phyloP scores from a whole-genome alignment of 1,139 yeast species.

The Magnusiomyces fungicola region DNA sequence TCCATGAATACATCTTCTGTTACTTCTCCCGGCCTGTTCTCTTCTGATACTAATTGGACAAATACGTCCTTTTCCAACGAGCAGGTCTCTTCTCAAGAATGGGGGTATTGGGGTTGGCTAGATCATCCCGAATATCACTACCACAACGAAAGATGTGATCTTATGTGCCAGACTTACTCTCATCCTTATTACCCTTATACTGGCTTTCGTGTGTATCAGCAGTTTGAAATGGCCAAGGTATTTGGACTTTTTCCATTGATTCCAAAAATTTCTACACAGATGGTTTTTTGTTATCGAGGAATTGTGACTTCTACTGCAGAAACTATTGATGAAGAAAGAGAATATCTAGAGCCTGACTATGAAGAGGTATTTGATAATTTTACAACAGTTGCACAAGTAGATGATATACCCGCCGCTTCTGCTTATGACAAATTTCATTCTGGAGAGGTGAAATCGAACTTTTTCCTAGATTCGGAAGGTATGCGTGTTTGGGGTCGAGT shows the following conservation, averaged over 20 bases:
- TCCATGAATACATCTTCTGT: too few species aligned
- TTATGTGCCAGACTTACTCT: slow-evolving; percentile 6
- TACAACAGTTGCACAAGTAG: too few species aligned
- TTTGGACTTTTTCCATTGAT: neutral
- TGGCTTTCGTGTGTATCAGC: slow-evolving; percentile 1
- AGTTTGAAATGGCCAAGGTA: neutral
- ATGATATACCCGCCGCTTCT: too few species aligned
- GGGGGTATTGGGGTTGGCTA: neutral
- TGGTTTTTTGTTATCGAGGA: neutral
- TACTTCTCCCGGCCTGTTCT: too few species aligned
- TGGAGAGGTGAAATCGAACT: slow-evolving; percentile 1
- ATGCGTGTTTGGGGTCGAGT: neutral
- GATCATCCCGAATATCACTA: slow-evolving; percentile 8
- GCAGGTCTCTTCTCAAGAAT: neutral
- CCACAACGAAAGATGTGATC: slow-evolving; percentile 11
- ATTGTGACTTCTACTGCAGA: slow-evolving; percentile 10
- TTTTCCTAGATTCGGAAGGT: neutral
- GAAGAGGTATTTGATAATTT: too few species aligned
- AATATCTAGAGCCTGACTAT: neutral
- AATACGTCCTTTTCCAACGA: too few species aligned
- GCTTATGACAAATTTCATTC: too few species aligned
- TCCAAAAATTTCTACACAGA: neutral
- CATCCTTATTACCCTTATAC: slow-evolving; percentile 1
- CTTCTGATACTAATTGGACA: too few species aligned
- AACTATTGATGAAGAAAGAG: slow-evolving; percentile 9